A percentile compares a stretch with the other conserved stretches of the same genome.
These are phyloP conservation scores for Plenodomus tracheiphilus DNA, from an alignment of 2,329 filamentous ascomycete species.

Conservation along the genomic window DNA sequence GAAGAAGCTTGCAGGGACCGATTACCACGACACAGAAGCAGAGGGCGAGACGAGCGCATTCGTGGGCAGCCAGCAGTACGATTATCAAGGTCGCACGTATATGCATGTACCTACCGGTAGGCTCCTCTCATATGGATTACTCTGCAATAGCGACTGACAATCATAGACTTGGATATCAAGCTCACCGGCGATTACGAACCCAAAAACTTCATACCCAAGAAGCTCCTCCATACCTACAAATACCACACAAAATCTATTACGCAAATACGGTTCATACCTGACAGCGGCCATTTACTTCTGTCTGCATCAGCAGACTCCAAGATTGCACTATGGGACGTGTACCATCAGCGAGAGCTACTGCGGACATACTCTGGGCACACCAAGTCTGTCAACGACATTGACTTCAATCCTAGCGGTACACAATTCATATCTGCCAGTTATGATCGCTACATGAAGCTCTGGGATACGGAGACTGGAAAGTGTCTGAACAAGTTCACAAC, in stretches of 20 bases:
- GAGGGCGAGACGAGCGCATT: slow-evolving; percentile 79
- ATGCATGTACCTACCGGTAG: slow-evolving; percentile 85
- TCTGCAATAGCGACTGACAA: slow-evolving; percentile 8
- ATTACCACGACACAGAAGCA: slow-evolving; percentile 52
- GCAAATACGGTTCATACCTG: slow-evolving; percentile 85
- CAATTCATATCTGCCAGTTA: slow-evolving; percentile 91
- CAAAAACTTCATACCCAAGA: slow-evolving; percentile 95
- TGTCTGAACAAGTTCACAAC: slow-evolving; percentile 89
- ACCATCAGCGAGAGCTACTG: slow-evolving; percentile 84
- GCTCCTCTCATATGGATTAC: slow-evolving; percentile 3
- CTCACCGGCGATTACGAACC: slow-evolving; percentile 76
- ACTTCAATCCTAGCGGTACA: slow-evolving; percentile 80
- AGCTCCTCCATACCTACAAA: slow-evolving; percentile 88
- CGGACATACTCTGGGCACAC: slow-evolving; percentile 90
- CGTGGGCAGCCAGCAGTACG: slow-evolving; percentile 78
- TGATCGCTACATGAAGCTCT: slow-evolving; percentile 94
- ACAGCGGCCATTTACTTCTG: slow-evolving; percentile 83
- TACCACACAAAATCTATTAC: slow-evolving; percentile 83
- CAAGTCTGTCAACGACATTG: slow-evolving; percentile 86
- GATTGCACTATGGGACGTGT: slow-evolving; percentile 92
- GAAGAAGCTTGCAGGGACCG: slow-evolving; percentile 58
- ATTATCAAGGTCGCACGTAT: slow-evolving; percentile 94
- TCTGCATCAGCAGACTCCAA: slow-evolving; percentile 89
- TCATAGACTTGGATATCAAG: slow-evolving; percentile 40
- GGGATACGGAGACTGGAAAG: slow-evolving; percentile 94